These are phyloP conservation scores for Ceratocystiopsis minuta DNA, from an alignment of 2,329 filamentous ascomycete species.

Conservation along the genomic window DNA sequence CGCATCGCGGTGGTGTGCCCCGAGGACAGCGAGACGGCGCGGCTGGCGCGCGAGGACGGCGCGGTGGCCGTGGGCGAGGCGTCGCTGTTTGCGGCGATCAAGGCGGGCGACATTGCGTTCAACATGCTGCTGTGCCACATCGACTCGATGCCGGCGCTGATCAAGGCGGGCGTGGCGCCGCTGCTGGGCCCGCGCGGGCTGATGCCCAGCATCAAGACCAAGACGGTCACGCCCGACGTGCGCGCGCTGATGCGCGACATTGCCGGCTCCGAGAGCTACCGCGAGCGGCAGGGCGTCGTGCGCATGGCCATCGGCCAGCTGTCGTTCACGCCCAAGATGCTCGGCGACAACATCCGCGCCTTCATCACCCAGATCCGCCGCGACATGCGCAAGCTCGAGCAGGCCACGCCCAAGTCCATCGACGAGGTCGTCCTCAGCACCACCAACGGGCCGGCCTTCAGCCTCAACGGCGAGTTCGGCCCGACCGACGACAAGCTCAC, in stretches of 20 bases:
- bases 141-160: slow-evolving; percentile 58
- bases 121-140: slow-evolving; percentile 77
- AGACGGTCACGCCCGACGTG: slow-evolving; percentile 75
- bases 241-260: slow-evolving; percentile 59
- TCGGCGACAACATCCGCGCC: slow-evolving; percentile 67
- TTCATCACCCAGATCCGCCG: slow-evolving; percentile 62
- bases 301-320: slow-evolving; percentile 83
- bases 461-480: slow-evolving; percentile 62
- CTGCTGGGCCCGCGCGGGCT: slow-evolving; percentile 76
- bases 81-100: slow-evolving; percentile 62
- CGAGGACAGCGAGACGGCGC: slow-evolving; percentile 56
- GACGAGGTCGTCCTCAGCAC: slow-evolving; percentile 66
- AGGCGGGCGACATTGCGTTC: slow-evolving; percentile 61
- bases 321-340: slow-evolving; percentile 69
- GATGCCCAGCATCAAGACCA: slow-evolving; percentile 80
- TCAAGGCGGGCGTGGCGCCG: slow-evolving; percentile 62
- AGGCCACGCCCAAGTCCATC: slow-evolving; percentile 52
- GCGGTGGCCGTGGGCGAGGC: slow-evolving; percentile 76
- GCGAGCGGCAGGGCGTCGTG: slow-evolving; percentile 69
- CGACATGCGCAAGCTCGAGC: slow-evolving; percentile 42
- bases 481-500: slow-evolving; percentile 39
- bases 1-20: slow-evolving; percentile 82
- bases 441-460: slow-evolving; percentile 73
- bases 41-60: slow-evolving; percentile 58
- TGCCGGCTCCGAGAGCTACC: slow-evolving; percentile 70